Percentiles rank a stretch among this genome's conserved stretches.
Conservation (phyloP, 2,329 filamentous ascomycete species). For the Dichotomopilus funicola region DNA sequence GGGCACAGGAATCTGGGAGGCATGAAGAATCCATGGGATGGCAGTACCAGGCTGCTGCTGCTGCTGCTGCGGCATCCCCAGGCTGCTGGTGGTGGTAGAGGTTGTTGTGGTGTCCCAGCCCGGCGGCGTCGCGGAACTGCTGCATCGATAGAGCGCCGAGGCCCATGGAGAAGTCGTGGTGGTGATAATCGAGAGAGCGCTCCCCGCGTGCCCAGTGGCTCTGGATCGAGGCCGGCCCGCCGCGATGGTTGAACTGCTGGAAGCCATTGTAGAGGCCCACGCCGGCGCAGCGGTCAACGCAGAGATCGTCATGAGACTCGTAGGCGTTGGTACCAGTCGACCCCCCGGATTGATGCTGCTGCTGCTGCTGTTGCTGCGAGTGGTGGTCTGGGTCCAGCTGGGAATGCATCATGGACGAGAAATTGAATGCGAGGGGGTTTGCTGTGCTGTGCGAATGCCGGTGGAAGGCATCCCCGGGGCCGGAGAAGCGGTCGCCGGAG, state of each 20-base stretch:
- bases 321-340: slow-evolving; percentile 4
- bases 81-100: slow-evolving; percentile 17
- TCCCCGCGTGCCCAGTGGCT: slow-evolving; percentile 16
- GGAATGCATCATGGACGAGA: slow-evolving; percentile 15
- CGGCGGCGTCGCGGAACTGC: slow-evolving; percentile 10
- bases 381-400: slow-evolving; percentile 8
- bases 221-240: slow-evolving; percentile 12
- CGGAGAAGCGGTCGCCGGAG: neutral
- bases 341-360: neutral
- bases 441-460: slow-evolving; percentile 15
- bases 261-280: slow-evolving; percentile 26
- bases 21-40: too few relatives aligned
- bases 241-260: slow-evolving; percentile 23
- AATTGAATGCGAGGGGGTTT: slow-evolving; percentile 11
- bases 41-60: neutral
- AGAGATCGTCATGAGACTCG: slow-evolving; percentile 25
- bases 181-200: neutral
- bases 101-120: slow-evolving; percentile 2
- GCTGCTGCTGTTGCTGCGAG: neutral
- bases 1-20: too few relatives aligned
- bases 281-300: slow-evolving; percentile 22
- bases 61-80: neutral
- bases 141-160: slow-evolving; percentile 10
- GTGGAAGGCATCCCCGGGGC: slow-evolving; percentile 13
- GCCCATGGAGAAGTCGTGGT: slow-evolving; percentile 11